Evolutionary conservation across 2,329 filamentous ascomycete genomes (phyloP), one percentile per base, ranked within the genome.

Genomic region (Penicillium sclerotiorum): DNA sequence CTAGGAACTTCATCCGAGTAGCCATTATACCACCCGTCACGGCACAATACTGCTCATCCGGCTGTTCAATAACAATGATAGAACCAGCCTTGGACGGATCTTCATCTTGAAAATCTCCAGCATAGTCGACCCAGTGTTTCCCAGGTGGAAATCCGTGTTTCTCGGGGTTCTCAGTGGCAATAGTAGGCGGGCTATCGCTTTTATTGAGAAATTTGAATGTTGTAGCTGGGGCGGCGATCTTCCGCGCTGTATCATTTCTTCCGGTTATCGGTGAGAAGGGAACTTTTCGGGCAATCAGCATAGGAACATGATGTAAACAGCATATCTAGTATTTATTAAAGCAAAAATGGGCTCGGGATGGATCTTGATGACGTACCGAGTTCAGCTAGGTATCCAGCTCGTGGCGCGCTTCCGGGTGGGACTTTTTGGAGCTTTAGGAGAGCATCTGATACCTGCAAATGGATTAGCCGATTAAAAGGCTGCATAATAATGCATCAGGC

Each of bases 1-100:
- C 80, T 9, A 85, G 75, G 12, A 79, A 66, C 60, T 84, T 83
- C 80, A 90, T 87, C 17, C 88, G 77, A 23, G 81, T 74, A 5
- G 86, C 88, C 80, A 90, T 88, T 56, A 91, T 89, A 15, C 88
- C 88, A n/a, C 88, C 88, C 5, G 89, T 79, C 7, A 89, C 79
- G 5, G 88, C 88, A 68, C 88, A 89, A 44, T 77, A 78, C 65
- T 90, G 86, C 1, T 76, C 78, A 0, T 74, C 62, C 0, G 87
- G 85, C 61, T 90, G 87, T 53, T 82, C 80, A 50, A 90, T 78
- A 4, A 91, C 73, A 4, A 85, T 81, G 45, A 90, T 77, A 1
- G 83, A 86, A 7, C 77, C 80, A 0, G 78, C 72, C 21, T 80
- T 70, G 1, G 82, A 39, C 8, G 55, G 47, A 28, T 58, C 57